Conservation (phyloP, 495 filamentous ascomycete genomes). For the Aspergillus incahuasiensis region DNA sequence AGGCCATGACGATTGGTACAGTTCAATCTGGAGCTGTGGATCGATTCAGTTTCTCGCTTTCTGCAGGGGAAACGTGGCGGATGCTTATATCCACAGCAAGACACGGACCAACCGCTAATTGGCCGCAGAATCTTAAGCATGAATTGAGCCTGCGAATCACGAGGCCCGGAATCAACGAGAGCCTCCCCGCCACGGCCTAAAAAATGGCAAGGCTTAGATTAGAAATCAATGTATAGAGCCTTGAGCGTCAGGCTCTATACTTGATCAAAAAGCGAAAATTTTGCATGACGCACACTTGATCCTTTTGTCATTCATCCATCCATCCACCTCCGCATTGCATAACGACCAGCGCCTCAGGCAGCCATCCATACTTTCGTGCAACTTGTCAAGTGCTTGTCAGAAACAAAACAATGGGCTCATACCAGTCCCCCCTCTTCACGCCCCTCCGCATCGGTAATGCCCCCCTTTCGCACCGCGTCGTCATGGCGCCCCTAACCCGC, state of each 20-base stretch:
- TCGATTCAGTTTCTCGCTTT: too few relatives aligned
- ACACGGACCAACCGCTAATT: too few relatives aligned
- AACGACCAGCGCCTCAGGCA: not conserved
- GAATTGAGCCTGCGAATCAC: too few relatives aligned
- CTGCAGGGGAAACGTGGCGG: too few relatives aligned
- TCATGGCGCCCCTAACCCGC: conserved; percentile 50
- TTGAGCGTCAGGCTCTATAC: not conserved
- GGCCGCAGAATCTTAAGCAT: too few relatives aligned
- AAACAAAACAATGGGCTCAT: not conserved
- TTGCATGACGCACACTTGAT: not conserved
- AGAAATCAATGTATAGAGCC: not conserved
- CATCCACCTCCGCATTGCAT: not conserved
- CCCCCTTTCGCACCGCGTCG: conserved; percentile 36
- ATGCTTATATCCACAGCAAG: too few relatives aligned
- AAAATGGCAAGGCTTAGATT: not conserved
- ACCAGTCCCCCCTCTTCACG: not conserved
- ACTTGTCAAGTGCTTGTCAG: too few relatives aligned
- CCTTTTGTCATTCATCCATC: not conserved
- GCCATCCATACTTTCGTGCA: too few relatives aligned
- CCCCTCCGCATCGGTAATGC: not conserved
- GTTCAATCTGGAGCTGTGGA: too few relatives aligned
- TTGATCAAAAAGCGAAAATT: not conserved
- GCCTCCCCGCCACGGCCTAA: not conserved
- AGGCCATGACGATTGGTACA: too few relatives aligned
- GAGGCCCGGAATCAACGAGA: too few relatives aligned